Percentiles rank a stretch among this genome's conserved stretches.
These are phyloP conservation scores for Cryphonectria nitschkei DNA, from an alignment of 2,329 filamentous ascomycete genomes.

Conservation along the genomic window DNA sequence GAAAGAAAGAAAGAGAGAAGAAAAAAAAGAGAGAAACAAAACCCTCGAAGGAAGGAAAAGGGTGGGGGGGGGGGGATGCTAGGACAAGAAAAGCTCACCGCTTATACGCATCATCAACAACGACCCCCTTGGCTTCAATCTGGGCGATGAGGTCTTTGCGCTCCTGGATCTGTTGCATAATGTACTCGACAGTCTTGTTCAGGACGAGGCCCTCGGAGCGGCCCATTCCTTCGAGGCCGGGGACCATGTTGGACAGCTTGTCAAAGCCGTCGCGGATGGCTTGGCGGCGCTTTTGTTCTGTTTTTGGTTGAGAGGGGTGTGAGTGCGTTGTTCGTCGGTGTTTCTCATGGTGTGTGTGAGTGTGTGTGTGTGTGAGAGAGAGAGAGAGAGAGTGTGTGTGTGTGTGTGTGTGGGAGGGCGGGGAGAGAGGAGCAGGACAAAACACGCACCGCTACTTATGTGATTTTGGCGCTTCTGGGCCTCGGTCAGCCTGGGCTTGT, in stretches of 20 bases:
- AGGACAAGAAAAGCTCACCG: conserved; percentile 25
- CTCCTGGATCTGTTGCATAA: conserved; percentile 62
- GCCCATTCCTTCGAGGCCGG: conserved; percentile 79
- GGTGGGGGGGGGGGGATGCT: too few relatives aligned
- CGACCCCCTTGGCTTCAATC: conserved; percentile 62
- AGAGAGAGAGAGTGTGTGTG: too few relatives aligned
- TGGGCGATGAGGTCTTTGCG: conserved; percentile 60
- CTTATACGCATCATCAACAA: conserved; percentile 47
- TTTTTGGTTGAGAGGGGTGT: not conserved
- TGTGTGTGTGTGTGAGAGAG: too few relatives aligned
- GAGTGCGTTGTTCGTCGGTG: not conserved
- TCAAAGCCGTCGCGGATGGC: conserved; percentile 86
- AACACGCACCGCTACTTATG: conserved; percentile 39
- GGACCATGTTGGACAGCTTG: conserved; percentile 76
- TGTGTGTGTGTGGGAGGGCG: not conserved
- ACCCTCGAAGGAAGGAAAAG: not conserved
- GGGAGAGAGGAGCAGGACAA: not conserved
- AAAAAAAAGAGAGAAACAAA: too few relatives aligned
- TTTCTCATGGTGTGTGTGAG: too few relatives aligned
- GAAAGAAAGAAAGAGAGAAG: not conserved
- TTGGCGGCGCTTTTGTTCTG: conserved; percentile 43
- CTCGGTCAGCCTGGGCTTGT: conserved; percentile 42
- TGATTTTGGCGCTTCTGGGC: conserved; percentile 46
- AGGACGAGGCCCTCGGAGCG: conserved; percentile 86
- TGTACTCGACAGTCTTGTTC: conserved; percentile 68